Base-by-base conservation (phyloP, 2,329 filamentous ascomycete species). In the Pseudohalonectria lignicola region DNA sequence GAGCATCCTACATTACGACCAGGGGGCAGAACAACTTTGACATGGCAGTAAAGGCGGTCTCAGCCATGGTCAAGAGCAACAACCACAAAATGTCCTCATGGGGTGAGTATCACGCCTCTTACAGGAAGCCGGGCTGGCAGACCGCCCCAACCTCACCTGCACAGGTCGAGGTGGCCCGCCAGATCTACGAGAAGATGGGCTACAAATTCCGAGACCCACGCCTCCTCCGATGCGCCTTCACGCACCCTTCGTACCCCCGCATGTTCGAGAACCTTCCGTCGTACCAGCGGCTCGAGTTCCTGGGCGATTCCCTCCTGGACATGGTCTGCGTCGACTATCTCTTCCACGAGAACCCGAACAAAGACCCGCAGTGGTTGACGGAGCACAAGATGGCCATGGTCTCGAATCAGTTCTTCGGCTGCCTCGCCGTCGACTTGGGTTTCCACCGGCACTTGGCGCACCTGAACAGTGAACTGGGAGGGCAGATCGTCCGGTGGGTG, bases 301-400 rank as follows among this genome's bases (percentile, higher is more conserved):
- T 96, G 0, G 90, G 90, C 0, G 92, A 96, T 54, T 77, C 90
- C 0, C 67, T 96, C 2, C 76, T 94, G 1, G 88, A 95, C 53
- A 83, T 90, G 76, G 82, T 71, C 10, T 86, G 82, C 49, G 80
- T 96, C 39, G 82, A 88, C 48, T 78, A 85, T 49, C 69, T 98
- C 4, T 96, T 86, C 60, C 71, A 78, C 47, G 69, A 67, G 4
- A 86, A 83, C 48, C 86, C 87, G 0, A 65, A 75, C 37, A 84
- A 82, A 41, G 87, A 94, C 51, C 90, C 92, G 0, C 88, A 96
- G 55, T 96, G 90, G 90, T 68, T 98, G 42, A 96, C 92, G 0
- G 92, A 96, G 59, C 90, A 96, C 68, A 96, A 96, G 62, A 95
- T 93, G 79, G 86, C 88, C n/a, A 95, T 98, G 85, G 88, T 92